Base-by-base conservation (phyloP, 83 land plant genomes). In the Diphasiastrum complanatum region DNA sequence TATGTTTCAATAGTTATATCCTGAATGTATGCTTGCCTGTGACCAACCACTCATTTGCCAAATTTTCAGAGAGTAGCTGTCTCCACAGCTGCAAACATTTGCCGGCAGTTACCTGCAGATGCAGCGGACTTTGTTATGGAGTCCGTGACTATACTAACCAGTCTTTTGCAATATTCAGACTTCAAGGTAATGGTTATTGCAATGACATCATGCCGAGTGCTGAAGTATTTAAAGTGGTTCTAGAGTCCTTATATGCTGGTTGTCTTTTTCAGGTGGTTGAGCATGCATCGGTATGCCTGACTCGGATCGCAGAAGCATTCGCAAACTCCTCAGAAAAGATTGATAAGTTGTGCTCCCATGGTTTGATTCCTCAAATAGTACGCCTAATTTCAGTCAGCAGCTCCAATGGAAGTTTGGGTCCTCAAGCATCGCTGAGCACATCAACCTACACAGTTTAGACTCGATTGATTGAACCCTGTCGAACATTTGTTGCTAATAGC, bases 51-150 rank as follows among this genome's bases (percentile, higher is more conserved):
- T 33, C 25, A 14, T 56, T 52, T 31, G 3, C 33, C 26, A 26
- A 19, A 43, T 60, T 65, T 74, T 23, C 68, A 93, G 99, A 78
- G 99, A 67, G 96, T 89, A 41, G 99, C 99, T 33, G 69, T 93
- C 2, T 83, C 99, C 0, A 89, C 92, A 61, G 96, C 96, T 64
- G 96, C 96, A 72, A 95, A 95, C 72, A 89, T 95, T 71, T 95
- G 99, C 77, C 79, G 85, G 75, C 93, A 95, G 63, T 83, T 86
- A 12, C 92, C 96, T 52, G 81, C 92, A 20, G 99, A 89, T 78
- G 89, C 92, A 33, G 79, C 91, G 24, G 92, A 89, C 61, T 47
- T 68, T 79, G 92, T 86, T 46, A 86, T 87, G 78, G 96, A 89
- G 67, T 91, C 92, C 52, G 93, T 95, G 25, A 96, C 99, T 4